These are phyloP conservation scores for Lentinula sp. DNA, from an alignment of 768 basidiomycete species.

Conservation along the genomic window DNA sequence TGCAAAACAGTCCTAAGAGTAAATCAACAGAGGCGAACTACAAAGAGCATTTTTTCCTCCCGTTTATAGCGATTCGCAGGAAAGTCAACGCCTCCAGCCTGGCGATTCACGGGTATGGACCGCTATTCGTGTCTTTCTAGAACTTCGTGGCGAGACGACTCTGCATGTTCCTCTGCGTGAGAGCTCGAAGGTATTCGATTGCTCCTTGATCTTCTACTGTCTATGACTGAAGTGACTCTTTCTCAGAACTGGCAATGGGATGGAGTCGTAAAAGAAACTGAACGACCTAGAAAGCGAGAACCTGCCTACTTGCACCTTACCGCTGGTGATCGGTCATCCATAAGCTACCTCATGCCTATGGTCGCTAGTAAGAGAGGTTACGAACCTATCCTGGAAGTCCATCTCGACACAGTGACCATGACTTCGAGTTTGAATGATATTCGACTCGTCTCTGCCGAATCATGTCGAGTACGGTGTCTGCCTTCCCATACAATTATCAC, in stretches of 20 bases:
- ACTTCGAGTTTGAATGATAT: slow-evolving; percentile 89
- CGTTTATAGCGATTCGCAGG: slow-evolving; percentile 57
- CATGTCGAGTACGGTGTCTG: slow-evolving; percentile 56
- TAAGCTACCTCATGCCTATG: slow-evolving; percentile 84
- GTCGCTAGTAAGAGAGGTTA: slow-evolving; percentile 70
- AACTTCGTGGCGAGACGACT: slow-evolving; percentile 71
- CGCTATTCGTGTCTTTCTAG: slow-evolving; percentile 72
- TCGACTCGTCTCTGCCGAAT: slow-evolving; percentile 67
- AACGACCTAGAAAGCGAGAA: slow-evolving; percentile 52
- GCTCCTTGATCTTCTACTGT: neutral
- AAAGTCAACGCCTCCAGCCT: slow-evolving; percentile 53
- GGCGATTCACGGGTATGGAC: slow-evolving; percentile 86
- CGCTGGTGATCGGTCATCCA: slow-evolving; percentile 77
- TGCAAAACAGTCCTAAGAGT: neutral
- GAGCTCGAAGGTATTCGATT: slow-evolving; percentile 63
- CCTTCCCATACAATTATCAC: neutral
- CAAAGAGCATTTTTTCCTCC: slow-evolving; percentile 83
- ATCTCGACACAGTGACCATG: slow-evolving; percentile 72
- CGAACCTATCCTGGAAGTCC: slow-evolving; percentile 71
- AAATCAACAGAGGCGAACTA: slow-evolving; percentile 50
- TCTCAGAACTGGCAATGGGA: slow-evolving; percentile 92
- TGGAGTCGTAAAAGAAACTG: slow-evolving; percentile 39
- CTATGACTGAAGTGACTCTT: neutral
- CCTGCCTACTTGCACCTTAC: slow-evolving; percentile 67
- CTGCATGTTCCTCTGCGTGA: slow-evolving; percentile 90